Percentiles rank a stretch among this genome's conserved stretches.
Conservation (phyloP, 2,329 filamentous ascomycete species). For the Talaromyces albobiverticillius region DNA sequence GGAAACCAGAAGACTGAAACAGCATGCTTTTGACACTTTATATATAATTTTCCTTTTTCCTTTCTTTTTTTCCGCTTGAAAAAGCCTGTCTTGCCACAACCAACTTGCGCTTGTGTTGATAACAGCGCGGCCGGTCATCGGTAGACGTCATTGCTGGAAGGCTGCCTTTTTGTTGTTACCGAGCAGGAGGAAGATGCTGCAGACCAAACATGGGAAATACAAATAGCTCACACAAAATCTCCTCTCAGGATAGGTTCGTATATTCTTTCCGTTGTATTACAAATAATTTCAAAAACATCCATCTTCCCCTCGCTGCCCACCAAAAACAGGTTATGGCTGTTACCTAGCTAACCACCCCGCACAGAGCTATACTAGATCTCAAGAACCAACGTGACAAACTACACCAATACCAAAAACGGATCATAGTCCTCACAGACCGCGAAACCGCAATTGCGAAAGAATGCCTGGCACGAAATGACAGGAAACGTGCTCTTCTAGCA, state of each 20-base stretch:
- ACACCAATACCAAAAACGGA: slow-evolving; percentile 90
- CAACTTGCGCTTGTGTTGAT: too few species aligned
- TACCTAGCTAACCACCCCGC: neutral
- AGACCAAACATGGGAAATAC: slow-evolving; percentile 60
- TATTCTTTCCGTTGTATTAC: too few species aligned
- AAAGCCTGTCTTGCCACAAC: neutral
- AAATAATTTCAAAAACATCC: too few species aligned
- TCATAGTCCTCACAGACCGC: slow-evolving; percentile 77
- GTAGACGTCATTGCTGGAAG: neutral
- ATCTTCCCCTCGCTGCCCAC: too few species aligned
- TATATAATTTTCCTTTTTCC: neutral
- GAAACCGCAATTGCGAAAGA: slow-evolving; percentile 83
- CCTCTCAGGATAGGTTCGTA: slow-evolving; percentile 79
- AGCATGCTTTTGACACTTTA: neutral
- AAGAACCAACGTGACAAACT: slow-evolving; percentile 97
- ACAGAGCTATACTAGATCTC: slow-evolving; percentile 91
- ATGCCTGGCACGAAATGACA: slow-evolving; percentile 78
- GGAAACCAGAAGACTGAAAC: neutral
- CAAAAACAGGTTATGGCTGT: too few species aligned
- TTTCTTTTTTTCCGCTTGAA: neutral
- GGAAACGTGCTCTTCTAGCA: slow-evolving; percentile 77
- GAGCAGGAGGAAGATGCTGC: slow-evolving; percentile 14
- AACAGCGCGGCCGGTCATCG: too few species aligned
- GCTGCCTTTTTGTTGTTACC: slow-evolving; percentile 6
- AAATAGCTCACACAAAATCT: slow-evolving; percentile 63